Evolutionary conservation across 202 grass and related monocot species (phyloP).

Genomic region (Cymbopogon flexuosus): DNA sequence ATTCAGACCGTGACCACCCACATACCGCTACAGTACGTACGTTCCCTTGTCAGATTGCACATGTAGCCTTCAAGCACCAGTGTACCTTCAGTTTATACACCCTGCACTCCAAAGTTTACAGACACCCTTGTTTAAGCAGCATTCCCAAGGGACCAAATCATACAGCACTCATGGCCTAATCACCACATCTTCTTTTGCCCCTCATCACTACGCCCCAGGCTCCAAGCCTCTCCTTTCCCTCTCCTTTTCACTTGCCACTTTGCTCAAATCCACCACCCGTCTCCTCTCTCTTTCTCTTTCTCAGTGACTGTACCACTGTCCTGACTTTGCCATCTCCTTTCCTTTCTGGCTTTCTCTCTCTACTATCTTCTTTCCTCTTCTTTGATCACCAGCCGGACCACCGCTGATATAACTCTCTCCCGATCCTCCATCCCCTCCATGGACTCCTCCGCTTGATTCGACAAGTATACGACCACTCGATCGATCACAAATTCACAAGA

Average conservation of each 20-base stretch:
- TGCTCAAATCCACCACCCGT: conserved; percentile 44
- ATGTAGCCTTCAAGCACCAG: conserved; percentile 39
- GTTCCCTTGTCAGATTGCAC: conserved; percentile 35
- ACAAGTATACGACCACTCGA: conserved; percentile 17
- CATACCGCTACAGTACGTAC: neutral
- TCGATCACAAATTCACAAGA: conserved; percentile 20
- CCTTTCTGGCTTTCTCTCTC: conserved; percentile 24
- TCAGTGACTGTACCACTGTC: conserved; percentile 62
- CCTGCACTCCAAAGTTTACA: conserved; percentile 11
- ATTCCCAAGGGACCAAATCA: conserved; percentile 67
- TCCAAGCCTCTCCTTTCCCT: conserved; percentile 49
- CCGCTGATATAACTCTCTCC: conserved; percentile 10
- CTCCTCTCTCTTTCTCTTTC: conserved; percentile 38
- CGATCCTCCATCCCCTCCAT: neutral
- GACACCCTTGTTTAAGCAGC: conserved; percentile 35
- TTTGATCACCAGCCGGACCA: conserved; percentile 35
- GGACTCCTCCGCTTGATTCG: conserved; percentile 1
- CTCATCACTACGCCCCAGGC: conserved; percentile 41
- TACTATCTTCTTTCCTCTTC: conserved; percentile 33
- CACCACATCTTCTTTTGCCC: conserved; percentile 38
- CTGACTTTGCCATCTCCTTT: conserved; percentile 36
- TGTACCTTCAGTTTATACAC: conserved; percentile 37
- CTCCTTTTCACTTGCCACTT: conserved; percentile 51
- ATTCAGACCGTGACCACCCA: neutral
- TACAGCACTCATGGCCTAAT: conserved; percentile 89